Evolutionary conservation across 352 stramenopile species (phyloP).

Genomic region (Phytophthora litchii): DNA sequence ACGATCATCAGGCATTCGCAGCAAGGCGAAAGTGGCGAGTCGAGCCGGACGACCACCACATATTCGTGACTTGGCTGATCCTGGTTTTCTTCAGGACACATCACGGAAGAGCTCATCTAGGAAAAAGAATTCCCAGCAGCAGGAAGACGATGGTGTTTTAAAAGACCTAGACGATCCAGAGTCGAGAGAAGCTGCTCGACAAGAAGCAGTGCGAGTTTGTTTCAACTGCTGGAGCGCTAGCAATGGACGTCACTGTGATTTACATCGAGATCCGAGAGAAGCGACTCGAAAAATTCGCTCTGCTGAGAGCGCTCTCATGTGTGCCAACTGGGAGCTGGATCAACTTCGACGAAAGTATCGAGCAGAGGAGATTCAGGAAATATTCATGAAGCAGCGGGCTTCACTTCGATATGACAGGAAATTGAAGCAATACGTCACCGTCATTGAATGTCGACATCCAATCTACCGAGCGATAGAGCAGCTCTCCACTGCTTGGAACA

Average conservation of each 20-base stretch:
- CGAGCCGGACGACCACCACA: conserved; percentile 41
- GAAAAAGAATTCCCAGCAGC: conserved; percentile 4
- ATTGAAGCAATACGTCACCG: conserved; percentile 89
- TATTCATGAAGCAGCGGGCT: conserved; percentile 89
- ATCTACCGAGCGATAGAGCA: conserved; percentile 88
- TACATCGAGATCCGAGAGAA: conserved; percentile 55
- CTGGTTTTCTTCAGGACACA: conserved; percentile 64
- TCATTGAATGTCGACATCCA: conserved; percentile 89
- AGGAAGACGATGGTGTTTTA: conserved; percentile 10
- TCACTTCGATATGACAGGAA: conserved; percentile 89
- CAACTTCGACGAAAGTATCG: conserved; percentile 87
- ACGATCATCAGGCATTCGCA: conserved; percentile 12
- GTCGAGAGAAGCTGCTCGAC: conserved; percentile 20
- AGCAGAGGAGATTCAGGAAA: conserved; percentile 92
- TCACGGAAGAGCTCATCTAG: conserved; percentile 6
- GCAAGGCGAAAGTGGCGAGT: conserved; percentile 25
- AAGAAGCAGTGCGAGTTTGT: conserved; percentile 52
- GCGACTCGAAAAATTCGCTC: conserved; percentile 50
- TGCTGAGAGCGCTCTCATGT: conserved; percentile 89
- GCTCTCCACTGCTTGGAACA: conserved; percentile 76
- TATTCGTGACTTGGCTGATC: conserved; percentile 80
- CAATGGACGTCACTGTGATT: conserved; percentile 80
- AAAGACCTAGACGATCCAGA: conserved; percentile 6
- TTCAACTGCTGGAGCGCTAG: conserved; percentile 96
- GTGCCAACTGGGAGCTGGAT: conserved; percentile 92